Evolutionary conservation across 768 basidiomycete species (phyloP), one percentile per base, ranked within the genome.

Genomic region (Trametes sanguinea): DNA sequence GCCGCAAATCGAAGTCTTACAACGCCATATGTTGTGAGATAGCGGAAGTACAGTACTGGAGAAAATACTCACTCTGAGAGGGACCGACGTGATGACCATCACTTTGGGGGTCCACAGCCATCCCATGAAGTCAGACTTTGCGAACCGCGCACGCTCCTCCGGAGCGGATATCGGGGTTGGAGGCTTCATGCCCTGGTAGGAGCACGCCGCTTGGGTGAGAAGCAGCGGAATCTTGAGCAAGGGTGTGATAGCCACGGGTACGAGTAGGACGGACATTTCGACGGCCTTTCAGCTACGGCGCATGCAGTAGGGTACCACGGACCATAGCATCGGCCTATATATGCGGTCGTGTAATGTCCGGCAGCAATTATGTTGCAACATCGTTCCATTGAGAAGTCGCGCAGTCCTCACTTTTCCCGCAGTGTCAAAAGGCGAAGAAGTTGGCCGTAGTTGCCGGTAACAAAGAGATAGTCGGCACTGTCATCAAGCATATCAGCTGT

Each of bases 171-270:
- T 16, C 9, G 60, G 47, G 0, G 53, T 54, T 4, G 60, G 60
- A 2, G 60, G 60, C n/a, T 59, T 59, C 50, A 54, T 54, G 10
- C 47, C 60, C 43, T 54, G 13, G 53, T 51, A 61, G 9, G 39
- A 54, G 60, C 52, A 61, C n/a, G 16, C 9, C 14, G 60, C 54
- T 7, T 50, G 35, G 14, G 60, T 33, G n/a, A 61, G 54, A 4
- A 61, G 54, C 32, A 61, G 8, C n/a, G 48, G 53, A 6, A 51
- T 37, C 46, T 61, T 61, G 14, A 61, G 53, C 40, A 61, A 47
- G 6, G 60, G 53, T 14, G 60, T 54, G 10, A 48, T 30, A 10
- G 47, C 46, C 3, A 43, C 6, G 10, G 48, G 53, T 37, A 30
- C 32, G 14, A 55, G 11, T 14, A 51, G 22, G 17, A 51, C 8